phyloP scores from a whole-genome alignment of 495 filamentous ascomycete genomes.

The Melanomma pulvis-pyrius region DNA sequence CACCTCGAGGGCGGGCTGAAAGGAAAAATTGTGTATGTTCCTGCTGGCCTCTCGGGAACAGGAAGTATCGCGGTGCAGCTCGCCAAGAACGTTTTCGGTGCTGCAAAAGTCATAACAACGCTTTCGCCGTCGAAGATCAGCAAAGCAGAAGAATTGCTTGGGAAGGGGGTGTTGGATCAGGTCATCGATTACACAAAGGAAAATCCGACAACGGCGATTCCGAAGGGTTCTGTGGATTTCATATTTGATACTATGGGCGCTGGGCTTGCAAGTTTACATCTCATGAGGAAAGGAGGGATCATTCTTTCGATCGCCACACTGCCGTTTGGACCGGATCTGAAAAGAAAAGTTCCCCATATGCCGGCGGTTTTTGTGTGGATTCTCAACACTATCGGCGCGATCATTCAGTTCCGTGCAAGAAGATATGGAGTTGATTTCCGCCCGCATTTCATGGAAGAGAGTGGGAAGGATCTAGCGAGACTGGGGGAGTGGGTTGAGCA shows the following conservation, averaged over 20 bases:
- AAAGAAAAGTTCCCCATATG: constrained; percentile 42
- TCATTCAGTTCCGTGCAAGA: neutral
- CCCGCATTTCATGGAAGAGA: constrained; percentile 47
- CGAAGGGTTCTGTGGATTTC: constrained; percentile 54
- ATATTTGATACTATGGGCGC: constrained; percentile 54
- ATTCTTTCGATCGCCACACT: neutral
- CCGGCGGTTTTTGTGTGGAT: neutral
- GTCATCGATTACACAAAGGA: constrained; percentile 56
- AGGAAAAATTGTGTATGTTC: constrained; percentile 60
- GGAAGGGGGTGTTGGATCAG: constrained; percentile 43
- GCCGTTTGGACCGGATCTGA: neutral
- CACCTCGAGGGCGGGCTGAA: constrained; percentile 41
- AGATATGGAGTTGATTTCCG: constrained; percentile 38
- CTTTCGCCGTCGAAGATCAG: constrained; percentile 42
- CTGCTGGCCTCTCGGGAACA: constrained; percentile 56
- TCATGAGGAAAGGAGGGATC: constrained; percentile 43
- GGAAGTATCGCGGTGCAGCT: constrained; percentile 55
- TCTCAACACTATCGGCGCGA: neutral
- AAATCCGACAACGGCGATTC: constrained; percentile 49
- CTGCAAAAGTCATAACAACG: neutral
- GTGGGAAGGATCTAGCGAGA: constrained; percentile 50
- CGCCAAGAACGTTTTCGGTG: constrained; percentile 52
- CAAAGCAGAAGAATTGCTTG: constrained; percentile 50
- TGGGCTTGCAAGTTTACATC: constrained; percentile 44
- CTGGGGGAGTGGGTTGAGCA: constrained; percentile 50